Base-by-base conservation (phyloP, 2,329 filamentous ascomycete species). In the Bipolaris bicolor region DNA sequence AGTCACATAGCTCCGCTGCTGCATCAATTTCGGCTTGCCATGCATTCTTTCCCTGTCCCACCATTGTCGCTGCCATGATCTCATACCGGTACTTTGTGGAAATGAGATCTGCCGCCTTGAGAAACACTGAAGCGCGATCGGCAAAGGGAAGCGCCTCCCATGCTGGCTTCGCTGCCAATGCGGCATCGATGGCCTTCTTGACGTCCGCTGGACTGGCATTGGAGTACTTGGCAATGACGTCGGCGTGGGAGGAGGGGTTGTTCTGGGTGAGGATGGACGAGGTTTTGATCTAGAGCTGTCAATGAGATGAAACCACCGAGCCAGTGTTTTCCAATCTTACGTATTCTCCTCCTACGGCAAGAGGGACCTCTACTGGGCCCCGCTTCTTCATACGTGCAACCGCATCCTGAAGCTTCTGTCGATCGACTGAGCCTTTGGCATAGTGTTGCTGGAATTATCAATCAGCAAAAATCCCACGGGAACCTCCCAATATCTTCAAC, bases 21-120 rank as follows among this genome's bases (percentile, higher is more conserved):
- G 93, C 86, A 77, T 98, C 94, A 63, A 98, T 98, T 83, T 99
- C 94, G n/a, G 95, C 94, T 79, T 99, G 94, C 92, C 92, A 98
- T 46, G 91, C 92, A 77, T 97, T 98, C 86, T 98, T 98, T 71
- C 95, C 94, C 80, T 99, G 94, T 60, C 94, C 95, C 31, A 97
- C 83, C 87, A 98, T 97, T 13, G 95, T 97, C 43, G 92, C 87
- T 7, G 95, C 94, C 90, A 98, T 96, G 69, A 99, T 86, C 55
- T 97, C 92, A 79, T 97, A 97, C 74, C 95, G 87, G 80, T 99
- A 98, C 81, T 98, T 98, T 63, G 86, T 90, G 52, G 90, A 83
- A 66, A 99, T 87, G 61, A 99, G 83, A 75, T 98, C 93, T 33
- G 94, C 94, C 3, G 95, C 94, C 84, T 97, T 97, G 72, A 98